Evolutionary conservation across 2,329 filamentous ascomycete genomes (phyloP), one percentile per base, ranked within the genome.

Genomic region (Neonectria sp.): DNA sequence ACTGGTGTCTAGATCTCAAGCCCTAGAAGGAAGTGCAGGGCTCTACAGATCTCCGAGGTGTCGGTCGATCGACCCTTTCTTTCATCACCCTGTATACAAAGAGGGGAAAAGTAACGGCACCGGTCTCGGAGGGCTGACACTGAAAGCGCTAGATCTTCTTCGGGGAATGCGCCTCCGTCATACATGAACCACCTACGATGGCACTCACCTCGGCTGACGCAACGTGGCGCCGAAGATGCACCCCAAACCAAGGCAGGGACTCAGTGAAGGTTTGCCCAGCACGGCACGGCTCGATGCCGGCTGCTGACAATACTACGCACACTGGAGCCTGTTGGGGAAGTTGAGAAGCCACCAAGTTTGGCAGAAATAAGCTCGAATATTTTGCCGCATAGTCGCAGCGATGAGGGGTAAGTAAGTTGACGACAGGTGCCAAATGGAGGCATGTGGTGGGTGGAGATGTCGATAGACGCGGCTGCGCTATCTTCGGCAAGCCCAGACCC

Each of bases 391-490:
- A 6, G n/a, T 45, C 40, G 40, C 40, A 12, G 40, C n/a, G 40
- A 45, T 24, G 40, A 24, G 40, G 40, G n/a, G n/a, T 45, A 45
- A 17, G 3, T 13, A 15, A 9, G 40, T 45, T 45, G 40, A 45
- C 17, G 40, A 3, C 40, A 24, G 24, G n/a, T 37, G 17, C 40
- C 40, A 21, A 9, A 43, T n/a, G n/a, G 40, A 21, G 40, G 40
- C 40, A 43, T 21, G 11, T 21, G n/a, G 40, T 45, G n/a, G 40
- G 40, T 45, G 40, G 40, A 45, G 40, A 45, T 45, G 40, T 51
- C 11, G 57, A 65, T 60, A 65, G 37, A 43, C 51, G 63, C 57
- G 57, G 63, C 57, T 46, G 63, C 63, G 63, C 63, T 65, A 65
- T 65, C 57, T 55, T 56, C 48, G 48, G 55, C 55, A 55, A 33